Evolutionary conservation across 2,329 filamentous ascomycete species (phyloP).

Genomic region (Penicillium sp.): DNA sequence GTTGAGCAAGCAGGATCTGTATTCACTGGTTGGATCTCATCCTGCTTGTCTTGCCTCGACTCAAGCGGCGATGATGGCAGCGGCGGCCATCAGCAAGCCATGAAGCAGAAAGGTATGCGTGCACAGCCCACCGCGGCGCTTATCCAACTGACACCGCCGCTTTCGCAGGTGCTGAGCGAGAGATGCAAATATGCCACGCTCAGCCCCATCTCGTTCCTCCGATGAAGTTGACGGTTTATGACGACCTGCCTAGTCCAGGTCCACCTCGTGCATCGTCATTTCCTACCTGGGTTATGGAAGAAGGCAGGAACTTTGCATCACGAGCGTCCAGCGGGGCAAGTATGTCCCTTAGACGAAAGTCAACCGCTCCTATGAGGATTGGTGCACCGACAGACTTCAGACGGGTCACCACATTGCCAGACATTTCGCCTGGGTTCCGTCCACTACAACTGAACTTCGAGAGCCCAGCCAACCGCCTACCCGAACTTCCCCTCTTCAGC

Average conservation of each 20-base stretch:
- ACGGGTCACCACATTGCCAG: conserved; percentile 36
- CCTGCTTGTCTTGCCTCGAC: conserved; percentile 43
- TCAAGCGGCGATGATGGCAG: conserved; percentile 31
- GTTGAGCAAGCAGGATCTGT: conserved; percentile 46
- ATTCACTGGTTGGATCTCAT: conserved; percentile 46
- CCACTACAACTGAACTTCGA: conserved; percentile 56
- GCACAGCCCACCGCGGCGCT: conserved; percentile 5
- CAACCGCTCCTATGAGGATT: conserved; percentile 41
- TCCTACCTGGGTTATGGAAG: conserved; percentile 47
- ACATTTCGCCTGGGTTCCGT: conserved; percentile 34
- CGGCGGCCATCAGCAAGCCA: conserved; percentile 29
- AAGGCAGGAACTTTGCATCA: conserved; percentile 44
- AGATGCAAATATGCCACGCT: conserved; percentile 50
- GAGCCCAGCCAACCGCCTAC: conserved; percentile 48
- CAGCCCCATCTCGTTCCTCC: conserved; percentile 54
- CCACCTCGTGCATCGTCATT: conserved; percentile 39
- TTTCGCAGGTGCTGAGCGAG: conserved; percentile 44
- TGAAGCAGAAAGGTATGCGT: conserved; percentile 27
- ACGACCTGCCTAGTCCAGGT: conserved; percentile 44
- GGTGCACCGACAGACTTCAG: conserved; percentile 50
- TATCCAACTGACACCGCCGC: conserved; percentile 15
- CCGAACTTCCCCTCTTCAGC: conserved; percentile 52
- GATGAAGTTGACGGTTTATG: conserved; percentile 50
- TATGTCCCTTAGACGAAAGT: conserved; percentile 42
- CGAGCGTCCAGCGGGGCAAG: conserved; percentile 49